Conservation (phyloP, 768 basidiomycete genomes). For the Hydnum rufescens region DNA sequence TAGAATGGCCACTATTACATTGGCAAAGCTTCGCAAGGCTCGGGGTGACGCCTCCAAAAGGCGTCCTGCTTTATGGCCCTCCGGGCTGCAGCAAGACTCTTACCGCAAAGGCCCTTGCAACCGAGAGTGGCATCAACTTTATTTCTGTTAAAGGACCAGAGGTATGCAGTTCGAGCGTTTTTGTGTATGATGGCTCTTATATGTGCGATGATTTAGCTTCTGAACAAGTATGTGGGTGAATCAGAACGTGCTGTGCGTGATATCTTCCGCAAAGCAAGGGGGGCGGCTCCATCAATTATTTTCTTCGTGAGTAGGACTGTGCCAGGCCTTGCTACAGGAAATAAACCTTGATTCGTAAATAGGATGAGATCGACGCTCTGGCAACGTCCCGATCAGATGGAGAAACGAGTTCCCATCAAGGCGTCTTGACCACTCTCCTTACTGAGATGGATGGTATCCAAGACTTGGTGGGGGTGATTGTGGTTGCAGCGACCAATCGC, state of each 20-base stretch:
- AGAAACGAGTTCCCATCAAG: slow-evolving; percentile 48
- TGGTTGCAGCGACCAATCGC: slow-evolving; percentile 89
- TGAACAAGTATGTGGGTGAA: slow-evolving; percentile 96
- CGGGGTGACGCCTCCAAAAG: slow-evolving; percentile 75
- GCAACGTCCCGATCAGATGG: slow-evolving; percentile 53
- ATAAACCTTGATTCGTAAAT: neutral
- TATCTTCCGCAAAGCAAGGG: slow-evolving; percentile 85
- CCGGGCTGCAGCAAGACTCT: slow-evolving; percentile 97
- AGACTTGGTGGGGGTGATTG: slow-evolving; percentile 83
- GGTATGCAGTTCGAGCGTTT: slow-evolving; percentile 25
- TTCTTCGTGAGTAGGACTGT: slow-evolving; percentile 56
- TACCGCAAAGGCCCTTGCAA: slow-evolving; percentile 77
- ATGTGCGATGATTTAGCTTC: slow-evolving; percentile 38
- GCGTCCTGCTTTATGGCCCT: slow-evolving; percentile 82
- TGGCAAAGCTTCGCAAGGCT: slow-evolving; percentile 71
- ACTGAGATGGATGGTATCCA: slow-evolving; percentile 99
- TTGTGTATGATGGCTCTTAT: neutral
- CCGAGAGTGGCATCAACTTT: slow-evolving; percentile 88
- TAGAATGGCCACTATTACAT: slow-evolving; percentile 89
- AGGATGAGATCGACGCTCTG: slow-evolving; percentile 97
- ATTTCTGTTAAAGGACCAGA: slow-evolving; percentile 96
- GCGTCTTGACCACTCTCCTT: slow-evolving; percentile 78
- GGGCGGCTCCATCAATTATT: slow-evolving; percentile 84
- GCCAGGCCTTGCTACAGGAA: neutral
- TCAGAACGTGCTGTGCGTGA: slow-evolving; percentile 90